phyloP scores from a whole-genome alignment of 352 stramenopile species.

The Lagenidium giganteum region DNA sequence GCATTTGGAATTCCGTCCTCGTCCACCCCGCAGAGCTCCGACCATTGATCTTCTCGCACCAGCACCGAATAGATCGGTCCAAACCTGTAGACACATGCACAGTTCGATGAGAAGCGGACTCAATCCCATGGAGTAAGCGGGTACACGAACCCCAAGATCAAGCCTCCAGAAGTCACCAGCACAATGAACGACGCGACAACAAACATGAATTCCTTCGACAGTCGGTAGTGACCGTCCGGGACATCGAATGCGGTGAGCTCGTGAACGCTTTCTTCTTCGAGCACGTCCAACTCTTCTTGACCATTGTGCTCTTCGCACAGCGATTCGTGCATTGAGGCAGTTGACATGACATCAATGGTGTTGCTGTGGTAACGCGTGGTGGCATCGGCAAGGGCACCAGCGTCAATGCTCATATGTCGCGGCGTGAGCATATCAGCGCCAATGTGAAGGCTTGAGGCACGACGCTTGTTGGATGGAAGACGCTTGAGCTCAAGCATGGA shows the following conservation, averaged over 20 bases:
- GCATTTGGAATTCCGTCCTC: neutral
- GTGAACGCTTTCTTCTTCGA: no score
- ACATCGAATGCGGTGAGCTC: no score
- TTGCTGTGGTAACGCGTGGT: no score
- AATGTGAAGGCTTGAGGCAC: no score
- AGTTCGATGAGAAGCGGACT: neutral
- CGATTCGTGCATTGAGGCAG: no score
- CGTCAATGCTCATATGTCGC: no score
- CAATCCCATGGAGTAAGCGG: neutral
- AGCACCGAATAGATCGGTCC: constrained; percentile 69
- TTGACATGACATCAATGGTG: no score
- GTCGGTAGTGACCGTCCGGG: constrained; percentile 13
- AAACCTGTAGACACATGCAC: constrained; percentile 27
- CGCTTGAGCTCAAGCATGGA: no score
- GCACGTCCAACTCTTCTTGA: constrained; percentile 5
- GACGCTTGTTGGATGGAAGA: no score
- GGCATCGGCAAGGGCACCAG: no score
- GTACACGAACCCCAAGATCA: constrained; percentile 48
- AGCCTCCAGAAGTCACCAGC: constrained; percentile 53
- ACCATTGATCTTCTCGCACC: constrained; percentile 62
- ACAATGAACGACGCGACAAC: constrained; percentile 50
- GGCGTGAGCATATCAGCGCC: no score
- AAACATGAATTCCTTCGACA: constrained; percentile 67
- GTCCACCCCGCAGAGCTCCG: constrained; percentile 35
- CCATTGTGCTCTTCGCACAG: neutral